Base-by-base conservation (phyloP, 768 basidiomycete species). In the Panellus pusillus region DNA sequence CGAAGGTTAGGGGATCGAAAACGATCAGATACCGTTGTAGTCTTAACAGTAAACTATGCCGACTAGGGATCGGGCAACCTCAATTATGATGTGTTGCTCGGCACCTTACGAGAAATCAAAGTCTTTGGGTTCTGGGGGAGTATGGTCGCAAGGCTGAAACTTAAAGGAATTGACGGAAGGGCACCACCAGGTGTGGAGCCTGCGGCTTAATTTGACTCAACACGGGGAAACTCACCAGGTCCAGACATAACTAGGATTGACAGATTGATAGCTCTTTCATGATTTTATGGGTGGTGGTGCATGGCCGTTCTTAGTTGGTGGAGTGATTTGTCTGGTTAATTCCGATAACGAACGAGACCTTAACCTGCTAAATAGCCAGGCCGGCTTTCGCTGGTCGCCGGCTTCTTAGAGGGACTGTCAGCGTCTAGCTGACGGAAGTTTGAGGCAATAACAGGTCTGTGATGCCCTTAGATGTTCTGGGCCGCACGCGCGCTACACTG, bases 301-400 rank as follows among this genome's bases (percentile, higher is more conserved):
- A 87, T 87, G 85, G 86, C 85, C 83, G 80, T 87, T 87, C 84
- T 86, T 87, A 86, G 85, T 87, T 87, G 80, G 83, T 75, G 87
- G 86, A 90, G 87, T 89, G 89, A 90, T 89, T 90, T 90, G 89
- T 91, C 89, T 90, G 89, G 87, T 89, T 90, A 89, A 91, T 89
- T 89, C 86, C 82, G 87, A 90, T 89, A 89, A 89, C 82, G 83
- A 90, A 88, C 81, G 86, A 90, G 87, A 90, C 88, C 85, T 87
- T 87, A 84, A 85, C 85, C 84, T 88, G 86, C 88, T 89, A 87
- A 89, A 88, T 90, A 89, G 87, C 79, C 85, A 77, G 82, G 80
- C 79, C 72, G 80, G 78, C 83, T 82, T 81, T 78, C 61, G 85
- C 80, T 84, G 83, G 83, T 80, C 79, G 77, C 74, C 64, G 81